phyloP scores from a whole-genome alignment of 2,329 filamentous ascomycete species.

The Ascochyta clinopodiicola region DNA sequence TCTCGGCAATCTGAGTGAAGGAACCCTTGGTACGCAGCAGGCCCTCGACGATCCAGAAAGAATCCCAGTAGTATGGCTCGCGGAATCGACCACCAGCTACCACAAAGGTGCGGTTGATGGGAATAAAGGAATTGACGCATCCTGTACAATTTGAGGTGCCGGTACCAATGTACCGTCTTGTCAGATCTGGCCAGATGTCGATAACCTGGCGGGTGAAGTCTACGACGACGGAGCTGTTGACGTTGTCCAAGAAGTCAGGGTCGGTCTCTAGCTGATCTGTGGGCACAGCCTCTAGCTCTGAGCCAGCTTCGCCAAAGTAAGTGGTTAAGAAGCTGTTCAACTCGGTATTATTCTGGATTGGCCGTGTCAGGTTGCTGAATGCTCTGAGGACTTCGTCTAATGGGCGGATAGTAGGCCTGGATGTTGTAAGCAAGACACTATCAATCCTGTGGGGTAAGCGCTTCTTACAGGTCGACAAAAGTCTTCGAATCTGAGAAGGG shows the following conservation, averaged over 20 bases:
- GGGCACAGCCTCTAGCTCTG: constrained; percentile 65
- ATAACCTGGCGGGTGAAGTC: constrained; percentile 70
- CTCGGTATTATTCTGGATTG: constrained; percentile 67
- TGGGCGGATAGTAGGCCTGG: constrained; percentile 66
- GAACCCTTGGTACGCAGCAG: constrained; percentile 68
- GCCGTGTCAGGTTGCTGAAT: constrained; percentile 65
- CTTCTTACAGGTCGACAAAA: constrained; percentile 63
- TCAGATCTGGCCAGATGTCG: constrained; percentile 72
- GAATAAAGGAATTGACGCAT: constrained; percentile 70
- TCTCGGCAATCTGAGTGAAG: constrained; percentile 68
- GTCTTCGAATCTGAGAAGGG: constrained; percentile 74
- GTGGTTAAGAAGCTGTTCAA: constrained; percentile 67
- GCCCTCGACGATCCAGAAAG: constrained; percentile 72
- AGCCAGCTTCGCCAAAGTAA: constrained; percentile 69
- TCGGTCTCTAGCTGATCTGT: constrained; percentile 61
- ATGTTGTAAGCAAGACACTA: constrained; percentile 3
- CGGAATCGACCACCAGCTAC: constrained; percentile 74
- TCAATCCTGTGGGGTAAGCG: no score
- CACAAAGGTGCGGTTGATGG: constrained; percentile 72
- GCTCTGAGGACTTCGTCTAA: constrained; percentile 67
- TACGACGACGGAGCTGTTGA: constrained; percentile 64
- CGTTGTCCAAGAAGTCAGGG: constrained; percentile 62
- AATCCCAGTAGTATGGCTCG: constrained; percentile 76
- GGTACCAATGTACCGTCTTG: constrained; percentile 61
- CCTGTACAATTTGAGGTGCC: constrained; percentile 55